These are phyloP conservation scores for Blastocystis sp. DNA, from an alignment of 352 stramenopile genomes.

Conservation along the genomic window DNA sequence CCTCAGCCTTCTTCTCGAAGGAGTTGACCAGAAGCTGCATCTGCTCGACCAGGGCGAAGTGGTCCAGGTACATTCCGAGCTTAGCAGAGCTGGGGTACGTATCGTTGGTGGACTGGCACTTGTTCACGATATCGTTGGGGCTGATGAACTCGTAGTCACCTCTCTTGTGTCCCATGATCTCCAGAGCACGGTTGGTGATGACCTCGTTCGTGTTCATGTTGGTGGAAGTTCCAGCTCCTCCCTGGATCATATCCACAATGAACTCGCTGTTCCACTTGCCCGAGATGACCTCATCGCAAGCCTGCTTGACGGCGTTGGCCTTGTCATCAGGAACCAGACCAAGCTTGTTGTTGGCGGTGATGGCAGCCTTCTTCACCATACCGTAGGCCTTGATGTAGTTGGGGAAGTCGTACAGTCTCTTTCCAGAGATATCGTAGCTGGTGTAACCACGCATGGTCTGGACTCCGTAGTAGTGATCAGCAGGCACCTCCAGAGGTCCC, in stretches of 20 bases:
- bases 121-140: constrained; percentile 69
- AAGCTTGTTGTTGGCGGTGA: constrained; percentile 29
- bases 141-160: constrained; percentile 62
- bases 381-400: constrained; percentile 53
- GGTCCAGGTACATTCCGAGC: constrained; percentile 64
- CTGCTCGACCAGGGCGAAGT: constrained; percentile 57
- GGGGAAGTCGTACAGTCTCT: constrained; percentile 52
- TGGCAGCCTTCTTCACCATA: constrained; percentile 55
- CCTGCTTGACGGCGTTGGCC: constrained; percentile 26
- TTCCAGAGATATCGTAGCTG: constrained; percentile 47
- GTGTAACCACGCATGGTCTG: constrained; percentile 50
- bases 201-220: constrained; percentile 95
- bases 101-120: constrained; percentile 69
- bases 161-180: constrained; percentile 55
- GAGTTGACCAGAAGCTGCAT: constrained; percentile 59
- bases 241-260: constrained; percentile 72
- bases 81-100: constrained; percentile 65
- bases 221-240: constrained; percentile 82
- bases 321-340: constrained; percentile 43
- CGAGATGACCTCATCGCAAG: constrained; percentile 58
- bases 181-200: constrained; percentile 73
- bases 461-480: constrained; percentile 54
- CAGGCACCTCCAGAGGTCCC: constrained; percentile 34
- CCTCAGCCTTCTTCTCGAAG: constrained; percentile 62
- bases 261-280: constrained; percentile 69